Conservation (phyloP, 257 asterid genomes). For the Solanum pimpinellifolium region DNA sequence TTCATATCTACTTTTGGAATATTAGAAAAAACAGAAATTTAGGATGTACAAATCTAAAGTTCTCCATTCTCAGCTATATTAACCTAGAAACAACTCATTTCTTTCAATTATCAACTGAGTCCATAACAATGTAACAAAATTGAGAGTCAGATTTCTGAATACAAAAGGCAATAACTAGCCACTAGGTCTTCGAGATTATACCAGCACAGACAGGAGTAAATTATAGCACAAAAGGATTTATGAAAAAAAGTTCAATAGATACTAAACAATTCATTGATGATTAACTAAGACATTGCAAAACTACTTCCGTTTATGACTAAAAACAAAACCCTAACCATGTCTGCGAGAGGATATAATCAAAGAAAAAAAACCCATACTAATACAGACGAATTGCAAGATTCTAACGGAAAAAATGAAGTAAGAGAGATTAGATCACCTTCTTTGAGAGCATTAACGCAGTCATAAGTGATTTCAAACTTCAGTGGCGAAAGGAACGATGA, state of each 20-base stretch:
- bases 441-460: conserved; percentile 73
- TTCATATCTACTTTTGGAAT: not conserved
- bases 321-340: not conserved
- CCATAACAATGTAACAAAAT: not conserved
- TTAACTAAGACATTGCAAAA: not conserved
- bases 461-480: conserved; percentile 95
- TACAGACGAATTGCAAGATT: not conserved
- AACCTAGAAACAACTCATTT: not conserved
- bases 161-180: not conserved
- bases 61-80: not conserved
- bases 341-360: not conserved
- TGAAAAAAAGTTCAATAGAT: not conserved
- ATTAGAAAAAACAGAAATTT: not conserved
- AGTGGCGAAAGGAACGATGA: conserved; percentile 73
- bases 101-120: not conserved
- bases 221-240: not conserved
- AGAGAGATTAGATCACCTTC: conserved; percentile 46
- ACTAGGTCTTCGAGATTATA: not conserved
- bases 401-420: not conserved
- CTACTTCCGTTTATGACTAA: not conserved
- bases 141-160: not conserved
- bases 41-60: not conserved
- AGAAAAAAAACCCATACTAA: not conserved
- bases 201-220: not conserved
- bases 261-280: not conserved